A percentile compares a stretch with the other conserved stretches of the same genome.
Conservation (phyloP, 2,329 filamentous ascomycete genomes). For the Huntiella savannae region DNA sequence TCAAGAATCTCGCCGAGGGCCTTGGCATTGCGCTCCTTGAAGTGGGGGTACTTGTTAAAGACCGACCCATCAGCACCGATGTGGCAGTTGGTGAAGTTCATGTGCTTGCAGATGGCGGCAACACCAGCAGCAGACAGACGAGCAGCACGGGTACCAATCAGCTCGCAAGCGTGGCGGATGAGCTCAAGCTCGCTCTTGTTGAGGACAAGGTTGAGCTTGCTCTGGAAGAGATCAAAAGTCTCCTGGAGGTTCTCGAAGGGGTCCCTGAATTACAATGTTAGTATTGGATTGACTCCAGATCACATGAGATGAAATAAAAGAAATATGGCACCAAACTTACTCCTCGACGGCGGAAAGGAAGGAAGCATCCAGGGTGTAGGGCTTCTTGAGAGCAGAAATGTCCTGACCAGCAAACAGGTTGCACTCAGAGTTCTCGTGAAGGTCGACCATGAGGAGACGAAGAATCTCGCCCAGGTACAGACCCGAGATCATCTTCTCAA, state of each 20-base stretch:
- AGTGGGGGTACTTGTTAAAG: slow-evolving; percentile 98
- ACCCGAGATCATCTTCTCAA: slow-evolving; percentile 96
- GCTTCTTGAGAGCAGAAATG: slow-evolving; percentile 58
- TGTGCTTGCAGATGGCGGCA: slow-evolving; percentile 93
- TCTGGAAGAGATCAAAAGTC: slow-evolving; percentile 63
- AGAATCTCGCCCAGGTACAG: slow-evolving; percentile 91
- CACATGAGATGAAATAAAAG: background rate
- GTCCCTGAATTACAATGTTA: slow-evolving; percentile 36
- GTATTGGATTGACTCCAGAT: background rate
- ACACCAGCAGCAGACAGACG: slow-evolving; percentile 88
- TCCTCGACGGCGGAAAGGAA: slow-evolving; percentile 89
- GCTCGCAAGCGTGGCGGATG: slow-evolving; percentile 69
- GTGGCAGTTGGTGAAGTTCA: slow-evolving; percentile 70
- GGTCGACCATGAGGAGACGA: slow-evolving; percentile 66
- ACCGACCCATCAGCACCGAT: slow-evolving; percentile 94
- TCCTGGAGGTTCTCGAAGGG: slow-evolving; percentile 90
- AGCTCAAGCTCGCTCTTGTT: slow-evolving; percentile 72
- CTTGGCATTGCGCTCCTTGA: slow-evolving; percentile 78
- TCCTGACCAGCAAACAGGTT: slow-evolving; percentile 74
- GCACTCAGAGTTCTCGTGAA: slow-evolving; percentile 58
- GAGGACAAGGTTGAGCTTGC: slow-evolving; percentile 51
- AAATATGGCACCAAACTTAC: slow-evolving; percentile 22
- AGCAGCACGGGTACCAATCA: slow-evolving; percentile 87
- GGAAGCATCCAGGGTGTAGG: slow-evolving; percentile 80
- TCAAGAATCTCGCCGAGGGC: slow-evolving; percentile 90